Evolutionary conservation across 2,329 filamentous ascomycete genomes (phyloP).

Genomic region (Ceratocystis albifundus): DNA sequence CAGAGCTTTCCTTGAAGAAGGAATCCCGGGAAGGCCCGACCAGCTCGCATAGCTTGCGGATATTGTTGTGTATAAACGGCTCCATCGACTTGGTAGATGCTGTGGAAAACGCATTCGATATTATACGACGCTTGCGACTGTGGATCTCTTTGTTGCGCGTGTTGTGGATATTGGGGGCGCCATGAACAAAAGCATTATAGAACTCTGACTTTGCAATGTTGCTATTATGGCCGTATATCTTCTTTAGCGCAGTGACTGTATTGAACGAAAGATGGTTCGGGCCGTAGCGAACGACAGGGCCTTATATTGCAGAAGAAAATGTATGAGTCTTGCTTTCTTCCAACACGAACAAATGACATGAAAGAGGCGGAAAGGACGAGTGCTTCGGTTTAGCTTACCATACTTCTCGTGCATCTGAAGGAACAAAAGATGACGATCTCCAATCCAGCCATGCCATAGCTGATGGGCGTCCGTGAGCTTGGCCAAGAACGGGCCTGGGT

Average conservation of each 20-base stretch:
- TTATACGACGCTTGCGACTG: constrained; percentile 57
- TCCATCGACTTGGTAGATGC: constrained; percentile 56
- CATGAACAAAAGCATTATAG: constrained; percentile 62
- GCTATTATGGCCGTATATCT: constrained; percentile 50
- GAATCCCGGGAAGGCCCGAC: constrained; percentile 33
- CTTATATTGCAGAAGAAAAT: constrained; percentile 28
- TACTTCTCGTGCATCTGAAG: constrained; percentile 60
- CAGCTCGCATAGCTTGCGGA: constrained; percentile 53
- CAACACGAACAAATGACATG: background rate
- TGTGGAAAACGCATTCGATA: constrained; percentile 62
- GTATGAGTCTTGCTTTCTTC: background rate
- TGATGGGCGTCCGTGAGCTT: constrained; percentile 54
- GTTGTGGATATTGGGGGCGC: constrained; percentile 62
- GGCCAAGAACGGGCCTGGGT: constrained; percentile 52
- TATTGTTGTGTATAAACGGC: constrained; percentile 52
- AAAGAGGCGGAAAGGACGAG: constrained; percentile 21
- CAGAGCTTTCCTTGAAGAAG: too few species aligned
- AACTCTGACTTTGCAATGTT: constrained; percentile 59
- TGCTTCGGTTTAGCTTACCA: constrained; percentile 34
- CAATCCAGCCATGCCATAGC: constrained; percentile 63
- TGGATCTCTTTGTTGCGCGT: constrained; percentile 56
- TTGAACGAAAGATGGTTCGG: constrained; percentile 72
- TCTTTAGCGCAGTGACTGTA: constrained; percentile 53
- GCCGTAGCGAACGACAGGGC: constrained; percentile 61
- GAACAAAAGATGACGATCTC: constrained; percentile 62